These are phyloP conservation scores for Yamadazyma sp. DNA, from an alignment of 805 yeast species.

Conservation along the genomic window DNA sequence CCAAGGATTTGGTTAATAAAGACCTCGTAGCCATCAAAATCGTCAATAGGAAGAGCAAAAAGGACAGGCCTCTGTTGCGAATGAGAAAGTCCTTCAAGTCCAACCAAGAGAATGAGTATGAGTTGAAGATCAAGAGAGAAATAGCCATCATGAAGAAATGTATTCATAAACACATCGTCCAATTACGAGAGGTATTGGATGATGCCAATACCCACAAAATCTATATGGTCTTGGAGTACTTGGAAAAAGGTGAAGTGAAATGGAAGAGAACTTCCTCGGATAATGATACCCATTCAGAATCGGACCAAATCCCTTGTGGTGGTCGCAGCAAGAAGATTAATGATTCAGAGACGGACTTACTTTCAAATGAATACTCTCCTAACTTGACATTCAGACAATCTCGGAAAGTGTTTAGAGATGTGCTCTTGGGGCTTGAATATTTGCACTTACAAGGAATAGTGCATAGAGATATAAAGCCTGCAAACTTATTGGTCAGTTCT, in stretches of 20 bases:
- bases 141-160: constrained; percentile 51
- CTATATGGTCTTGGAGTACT: constrained; percentile 84
- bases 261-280: constrained; percentile 52
- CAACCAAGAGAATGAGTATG: constrained; percentile 27
- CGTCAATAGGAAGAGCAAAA: constrained; percentile 64
- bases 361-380: constrained; percentile 46
- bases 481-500: constrained; percentile 72
- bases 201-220: constrained; percentile 81
- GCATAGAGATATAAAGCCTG: constrained; percentile 95
- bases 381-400: constrained; percentile 65
- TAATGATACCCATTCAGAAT: constrained; percentile 23
- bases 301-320: constrained; percentile 45
- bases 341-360: constrained; percentile 22
- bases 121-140: constrained; percentile 39
- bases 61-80: constrained; percentile 33
- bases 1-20: constrained; percentile 62
- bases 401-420: constrained; percentile 75
- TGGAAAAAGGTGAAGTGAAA: constrained; percentile 85
- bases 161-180: constrained; percentile 42
- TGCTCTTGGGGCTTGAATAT: constrained; percentile 84
- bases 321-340: constrained; percentile 20
- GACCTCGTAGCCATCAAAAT: constrained; percentile 90
- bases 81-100: constrained; percentile 19
- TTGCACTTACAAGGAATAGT: constrained; percentile 87
- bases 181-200: constrained; percentile 67